Conservation (phyloP, 1,139 yeast species). For the Kazachstania sp. region DNA sequence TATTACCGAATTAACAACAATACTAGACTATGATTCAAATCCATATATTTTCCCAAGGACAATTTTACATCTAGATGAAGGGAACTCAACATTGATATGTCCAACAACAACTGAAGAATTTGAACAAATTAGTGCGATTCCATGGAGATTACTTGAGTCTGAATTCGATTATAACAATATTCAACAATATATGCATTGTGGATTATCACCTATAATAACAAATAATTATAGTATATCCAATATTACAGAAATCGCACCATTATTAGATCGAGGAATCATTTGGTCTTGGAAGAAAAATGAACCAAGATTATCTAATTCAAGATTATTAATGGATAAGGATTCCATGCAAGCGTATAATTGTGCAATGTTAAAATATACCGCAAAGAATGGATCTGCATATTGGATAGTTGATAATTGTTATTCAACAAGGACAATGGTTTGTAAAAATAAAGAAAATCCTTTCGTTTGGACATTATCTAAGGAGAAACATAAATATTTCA, state of each 20-base stretch:
- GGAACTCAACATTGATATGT: slow-evolving; percentile 18
- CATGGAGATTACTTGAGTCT: slow-evolving; percentile 34
- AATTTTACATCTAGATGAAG: slow-evolving; percentile 12
- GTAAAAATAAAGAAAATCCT: slow-evolving; percentile 39
- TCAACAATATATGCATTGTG: slow-evolving; percentile 40
- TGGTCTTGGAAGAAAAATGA: slow-evolving; percentile 71
- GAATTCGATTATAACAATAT: slow-evolving; percentile 35
- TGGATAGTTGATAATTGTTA: slow-evolving; percentile 65
- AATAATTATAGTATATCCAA: slow-evolving; percentile 19
- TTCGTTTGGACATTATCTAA: slow-evolving; percentile 42
- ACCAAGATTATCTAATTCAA: slow-evolving; percentile 34
- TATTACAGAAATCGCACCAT: slow-evolving; percentile 24
- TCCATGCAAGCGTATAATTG: slow-evolving; percentile 47
- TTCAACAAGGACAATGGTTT: slow-evolving; percentile 42
- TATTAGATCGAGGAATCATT: slow-evolving; percentile 34
- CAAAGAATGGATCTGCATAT: slow-evolving; percentile 35
- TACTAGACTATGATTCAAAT: slow-evolving; percentile 7
- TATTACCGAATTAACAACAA: slow-evolving; percentile 11
- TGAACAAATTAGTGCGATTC: slow-evolving; percentile 7
- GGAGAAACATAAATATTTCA: slow-evolving; percentile 41
- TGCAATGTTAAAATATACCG: slow-evolving; percentile 36
- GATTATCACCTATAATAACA: slow-evolving; percentile 50
- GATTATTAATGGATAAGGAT: slow-evolving; percentile 12
- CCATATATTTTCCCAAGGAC: slow-evolving; percentile 15
- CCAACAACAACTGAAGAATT: slow-evolving; percentile 18